Evolutionary conservation across 768 basidiomycete species (phyloP).

Genomic region (Amanita fuliginea): DNA sequence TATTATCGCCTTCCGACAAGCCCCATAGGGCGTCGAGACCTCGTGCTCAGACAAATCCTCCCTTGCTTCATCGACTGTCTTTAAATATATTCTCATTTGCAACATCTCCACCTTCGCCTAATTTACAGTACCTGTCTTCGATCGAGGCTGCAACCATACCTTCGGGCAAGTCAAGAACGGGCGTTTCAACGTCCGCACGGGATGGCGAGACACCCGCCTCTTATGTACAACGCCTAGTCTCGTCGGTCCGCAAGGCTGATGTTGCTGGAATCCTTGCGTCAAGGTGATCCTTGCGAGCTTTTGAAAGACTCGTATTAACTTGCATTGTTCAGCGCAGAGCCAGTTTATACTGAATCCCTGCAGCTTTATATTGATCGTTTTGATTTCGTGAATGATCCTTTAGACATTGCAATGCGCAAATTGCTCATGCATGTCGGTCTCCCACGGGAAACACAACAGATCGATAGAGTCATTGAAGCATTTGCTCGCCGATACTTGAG

Average conservation of each 20-base stretch:
- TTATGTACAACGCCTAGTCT: constrained; percentile 56
- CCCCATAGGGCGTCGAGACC: constrained; percentile 12
- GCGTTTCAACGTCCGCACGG: constrained; percentile 37
- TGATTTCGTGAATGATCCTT: constrained; percentile 66
- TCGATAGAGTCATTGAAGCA: constrained; percentile 93
- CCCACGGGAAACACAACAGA: constrained; percentile 95
- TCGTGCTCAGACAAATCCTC: constrained; percentile 53
- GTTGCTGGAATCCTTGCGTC: constrained; percentile 73
- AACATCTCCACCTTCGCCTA: constrained; percentile 18
- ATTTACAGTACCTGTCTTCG: constrained; percentile 10
- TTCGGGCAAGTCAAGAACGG: constrained; percentile 27
- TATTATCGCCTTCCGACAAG: neutral
- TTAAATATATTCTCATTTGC: constrained; percentile 48
- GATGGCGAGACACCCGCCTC: constrained; percentile 57
- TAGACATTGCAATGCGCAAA: constrained; percentile 86
- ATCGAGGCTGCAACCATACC: constrained; percentile 35
- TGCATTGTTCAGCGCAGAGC: constrained; percentile 45
- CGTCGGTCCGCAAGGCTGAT: constrained; percentile 65
- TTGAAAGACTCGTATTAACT: constrained; percentile 1
- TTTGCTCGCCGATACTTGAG: constrained; percentile 78
- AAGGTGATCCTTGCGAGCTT: constrained; percentile 35
- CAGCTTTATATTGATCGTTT: constrained; percentile 65
- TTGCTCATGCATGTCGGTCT: constrained; percentile 86
- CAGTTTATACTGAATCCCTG: constrained; percentile 60
- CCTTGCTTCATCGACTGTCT: constrained; percentile 59